These are phyloP conservation scores for Cylindrodendrum hubeiense DNA, from an alignment of 2,329 filamentous ascomycete species.

Conservation along the genomic window DNA sequence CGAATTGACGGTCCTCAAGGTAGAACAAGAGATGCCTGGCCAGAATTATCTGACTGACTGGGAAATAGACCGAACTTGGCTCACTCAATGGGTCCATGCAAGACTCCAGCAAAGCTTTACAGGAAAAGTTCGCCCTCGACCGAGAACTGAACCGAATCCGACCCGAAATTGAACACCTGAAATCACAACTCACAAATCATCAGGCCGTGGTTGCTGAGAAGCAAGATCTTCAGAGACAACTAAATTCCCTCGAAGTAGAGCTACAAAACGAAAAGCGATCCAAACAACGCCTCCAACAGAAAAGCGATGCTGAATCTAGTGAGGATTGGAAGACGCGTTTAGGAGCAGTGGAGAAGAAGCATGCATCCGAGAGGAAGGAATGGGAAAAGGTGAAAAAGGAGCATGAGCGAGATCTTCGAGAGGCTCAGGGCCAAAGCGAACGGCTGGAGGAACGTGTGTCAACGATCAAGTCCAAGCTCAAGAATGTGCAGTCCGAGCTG, in stretches of 20 bases:
- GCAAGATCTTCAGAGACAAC: constrained; percentile 80
- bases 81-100: constrained; percentile 75
- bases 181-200: constrained; percentile 68
- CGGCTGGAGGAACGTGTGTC: constrained; percentile 79
- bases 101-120: constrained; percentile 77
- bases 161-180: constrained; percentile 68
- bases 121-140: constrained; percentile 66
- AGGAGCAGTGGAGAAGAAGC: constrained; percentile 52
- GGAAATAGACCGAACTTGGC: constrained; percentile 74
- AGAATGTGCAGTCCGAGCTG: constrained; percentile 77
- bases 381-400: constrained; percentile 60
- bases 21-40: constrained; percentile 41
- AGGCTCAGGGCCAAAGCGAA: constrained; percentile 72
- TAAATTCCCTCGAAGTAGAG: constrained; percentile 82
- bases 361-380: constrained; percentile 58
- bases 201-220: constrained; percentile 83
- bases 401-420: constrained; percentile 66
- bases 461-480: constrained; percentile 77
- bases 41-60: constrained; percentile 3
- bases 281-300: constrained; percentile 47
- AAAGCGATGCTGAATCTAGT: constrained; percentile 54
- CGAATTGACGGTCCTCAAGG: constrained; percentile 62
- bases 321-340: constrained; percentile 56
- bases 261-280: constrained; percentile 79
- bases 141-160: constrained; percentile 66